Conservation (phyloP, 2,329 filamentous ascomycete genomes). For the Sporothrix pallida region DNA sequence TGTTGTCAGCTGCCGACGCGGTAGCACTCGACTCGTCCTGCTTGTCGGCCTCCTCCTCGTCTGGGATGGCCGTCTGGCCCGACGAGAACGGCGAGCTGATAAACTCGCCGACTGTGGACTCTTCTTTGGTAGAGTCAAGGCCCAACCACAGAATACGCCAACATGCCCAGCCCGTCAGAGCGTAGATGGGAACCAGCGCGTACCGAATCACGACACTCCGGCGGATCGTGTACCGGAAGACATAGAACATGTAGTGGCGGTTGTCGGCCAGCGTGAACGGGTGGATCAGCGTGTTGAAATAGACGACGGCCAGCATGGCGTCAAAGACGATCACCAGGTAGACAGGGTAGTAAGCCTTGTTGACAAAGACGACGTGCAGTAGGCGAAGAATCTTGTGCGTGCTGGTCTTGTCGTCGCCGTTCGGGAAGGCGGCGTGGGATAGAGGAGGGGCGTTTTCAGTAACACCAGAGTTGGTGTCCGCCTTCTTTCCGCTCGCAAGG, state of each 20-base stretch:
- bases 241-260: constrained; percentile 95
- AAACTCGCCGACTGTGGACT: neutral
- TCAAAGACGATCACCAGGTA: constrained; percentile 47
- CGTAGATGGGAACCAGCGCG: constrained; percentile 71
- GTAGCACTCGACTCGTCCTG: neutral
- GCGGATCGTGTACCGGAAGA: constrained; percentile 83
- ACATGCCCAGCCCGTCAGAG: constrained; percentile 69
- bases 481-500: neutral
- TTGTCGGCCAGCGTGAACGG: constrained; percentile 97
- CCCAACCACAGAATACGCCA: constrained; percentile 63
- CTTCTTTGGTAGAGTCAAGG: constrained; percentile 41
- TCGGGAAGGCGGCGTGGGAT: neutral
- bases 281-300: constrained; percentile 90
- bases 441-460: neutral
- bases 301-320: constrained; percentile 59
- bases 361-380: constrained; percentile 41
- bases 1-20: neutral
- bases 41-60: neutral
- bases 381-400: constrained; percentile 25
- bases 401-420: neutral
- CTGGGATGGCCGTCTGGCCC: neutral
- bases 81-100: constrained; percentile 36
- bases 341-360: constrained; percentile 47
- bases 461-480: neutral
- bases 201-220: constrained; percentile 69